Conservation (phyloP, 805 yeast genomes). For the Cyberlindnera maritima region DNA sequence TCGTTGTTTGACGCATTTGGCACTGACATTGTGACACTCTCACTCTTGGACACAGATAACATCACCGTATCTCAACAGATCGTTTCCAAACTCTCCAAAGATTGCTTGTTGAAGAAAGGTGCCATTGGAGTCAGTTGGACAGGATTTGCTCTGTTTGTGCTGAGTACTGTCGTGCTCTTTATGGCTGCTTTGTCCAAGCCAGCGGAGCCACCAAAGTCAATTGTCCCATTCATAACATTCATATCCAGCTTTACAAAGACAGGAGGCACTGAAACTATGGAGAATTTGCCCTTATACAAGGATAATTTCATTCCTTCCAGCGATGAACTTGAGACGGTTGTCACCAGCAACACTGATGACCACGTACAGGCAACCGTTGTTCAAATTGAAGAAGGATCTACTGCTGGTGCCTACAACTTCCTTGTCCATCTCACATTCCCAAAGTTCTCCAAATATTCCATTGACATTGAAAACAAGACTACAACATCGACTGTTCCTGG, state of each 20-base stretch:
- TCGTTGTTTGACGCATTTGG: not conserved
- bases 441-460: not conserved
- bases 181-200: not conserved
- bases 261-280: too few species aligned
- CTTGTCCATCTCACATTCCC: not conserved
- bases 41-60: not conserved
- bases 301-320: too few species aligned
- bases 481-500: not conserved
- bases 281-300: too few species aligned
- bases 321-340: too few species aligned
- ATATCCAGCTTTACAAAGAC: not conserved
- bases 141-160: not conserved
- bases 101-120: constrained; percentile 2
- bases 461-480: not conserved
- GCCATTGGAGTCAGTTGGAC: constrained; percentile 4
- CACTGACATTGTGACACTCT: not conserved
- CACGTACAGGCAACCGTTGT: not conserved
- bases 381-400: not conserved
- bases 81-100: not conserved
- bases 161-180: not conserved
- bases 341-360: not conserved
- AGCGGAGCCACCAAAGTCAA: not conserved
- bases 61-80: not conserved
- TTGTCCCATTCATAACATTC: not conserved
- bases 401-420: not conserved